A percentile compares a stretch with the other conserved stretches of the same genome.
Evolutionary conservation across 345 rosid species (phyloP).

Genomic region (Eucalyptus camaldulensis): DNA sequence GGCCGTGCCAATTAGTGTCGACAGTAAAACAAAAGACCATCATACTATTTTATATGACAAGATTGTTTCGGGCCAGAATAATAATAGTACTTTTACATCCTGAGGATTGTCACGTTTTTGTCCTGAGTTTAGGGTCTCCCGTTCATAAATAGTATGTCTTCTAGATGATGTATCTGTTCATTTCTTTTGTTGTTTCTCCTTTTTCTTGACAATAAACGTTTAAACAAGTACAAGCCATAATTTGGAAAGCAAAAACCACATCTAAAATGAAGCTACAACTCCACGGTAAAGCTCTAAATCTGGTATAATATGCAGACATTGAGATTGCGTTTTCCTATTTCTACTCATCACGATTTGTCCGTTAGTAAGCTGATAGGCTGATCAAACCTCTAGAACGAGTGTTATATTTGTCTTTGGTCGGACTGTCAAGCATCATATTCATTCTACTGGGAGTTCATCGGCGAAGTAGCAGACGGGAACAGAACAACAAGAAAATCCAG

Average conservation of each 20-base stretch:
- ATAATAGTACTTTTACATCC: neutral
- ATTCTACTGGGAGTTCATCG: neutral
- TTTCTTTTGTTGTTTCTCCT: neutral
- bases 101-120: neutral
- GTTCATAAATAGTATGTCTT: neutral
- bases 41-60: neutral
- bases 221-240: neutral
- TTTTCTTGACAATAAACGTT: neutral
- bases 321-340: neutral
- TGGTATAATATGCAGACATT: neutral
- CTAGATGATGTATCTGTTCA: neutral
- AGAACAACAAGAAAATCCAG: neutral
- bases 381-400: neutral
- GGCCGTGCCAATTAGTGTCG: neutral
- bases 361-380: neutral
- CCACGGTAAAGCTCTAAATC: neutral
- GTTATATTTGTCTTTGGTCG: neutral
- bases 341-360: neutral
- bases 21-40: neutral
- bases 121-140: neutral
- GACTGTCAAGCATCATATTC: neutral
- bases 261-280: neutral
- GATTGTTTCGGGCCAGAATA: neutral
- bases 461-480: neutral
- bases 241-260: neutral